Percentiles rank a stretch among this genome's conserved stretches.
Conservation (phyloP, 495 filamentous ascomycete species). For the Aspergillus leporis region DNA sequence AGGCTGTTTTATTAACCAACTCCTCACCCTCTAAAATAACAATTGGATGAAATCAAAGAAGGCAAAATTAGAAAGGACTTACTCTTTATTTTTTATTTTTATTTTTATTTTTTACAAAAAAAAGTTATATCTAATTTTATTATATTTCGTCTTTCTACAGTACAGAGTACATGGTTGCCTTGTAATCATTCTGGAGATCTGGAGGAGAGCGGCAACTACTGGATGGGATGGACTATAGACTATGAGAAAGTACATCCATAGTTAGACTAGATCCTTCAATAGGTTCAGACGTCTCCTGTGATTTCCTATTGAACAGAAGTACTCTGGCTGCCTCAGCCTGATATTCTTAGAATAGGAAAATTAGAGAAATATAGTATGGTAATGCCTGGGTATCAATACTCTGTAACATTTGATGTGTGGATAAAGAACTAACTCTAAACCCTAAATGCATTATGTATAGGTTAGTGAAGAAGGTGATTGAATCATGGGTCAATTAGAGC, state of each 20-base stretch:
- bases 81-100: constrained; percentile 5
- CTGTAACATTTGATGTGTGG: neutral
- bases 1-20: constrained; percentile 1
- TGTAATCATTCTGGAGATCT: neutral
- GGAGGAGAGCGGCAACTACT: neutral
- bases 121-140: neutral
- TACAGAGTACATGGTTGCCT: constrained; percentile 3
- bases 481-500: neutral
- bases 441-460: neutral
- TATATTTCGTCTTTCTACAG: neutral
- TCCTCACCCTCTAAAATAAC: neutral
- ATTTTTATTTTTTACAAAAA: neutral
- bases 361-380: too few species aligned
- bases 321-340: too few species aligned
- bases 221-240: neutral
- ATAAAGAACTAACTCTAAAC: neutral
- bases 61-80: neutral
- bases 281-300: too few species aligned
- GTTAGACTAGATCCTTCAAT: too few species aligned
- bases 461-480: neutral
- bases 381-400: too few species aligned
- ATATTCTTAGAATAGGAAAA: too few species aligned
- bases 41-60: neutral
- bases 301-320: too few species aligned
- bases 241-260: too few species aligned